Conservation (phyloP, 805 yeast genomes). For the Cyberlindnera xishuangbannaensis region DNA sequence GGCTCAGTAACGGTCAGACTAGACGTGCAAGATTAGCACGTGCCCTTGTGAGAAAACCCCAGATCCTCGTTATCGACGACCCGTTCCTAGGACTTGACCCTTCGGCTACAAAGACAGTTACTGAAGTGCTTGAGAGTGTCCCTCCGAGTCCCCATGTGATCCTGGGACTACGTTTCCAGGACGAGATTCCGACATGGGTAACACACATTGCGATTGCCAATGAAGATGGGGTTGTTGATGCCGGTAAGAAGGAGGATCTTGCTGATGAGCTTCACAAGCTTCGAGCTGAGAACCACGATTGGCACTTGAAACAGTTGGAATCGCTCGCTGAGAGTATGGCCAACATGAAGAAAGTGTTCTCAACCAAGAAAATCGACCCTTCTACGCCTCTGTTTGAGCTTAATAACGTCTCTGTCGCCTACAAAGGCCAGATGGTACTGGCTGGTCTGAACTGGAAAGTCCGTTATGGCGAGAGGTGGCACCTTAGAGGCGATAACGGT, state of each 20-base stretch:
- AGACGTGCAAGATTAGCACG: conserved; percentile 85
- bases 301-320: conserved; percentile 10
- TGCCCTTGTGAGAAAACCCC: conserved; percentile 60
- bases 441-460: conserved; percentile 61
- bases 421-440: conserved; percentile 57
- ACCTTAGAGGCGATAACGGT: conserved; percentile 84
- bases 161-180: conserved; percentile 74
- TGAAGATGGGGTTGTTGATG: conserved; percentile 42
- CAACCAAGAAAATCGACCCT: conserved; percentile 9
- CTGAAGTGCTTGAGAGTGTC: conserved; percentile 41
- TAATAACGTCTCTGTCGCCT: conserved; percentile 56
- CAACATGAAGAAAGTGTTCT: conserved; percentile 16
- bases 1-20: conserved; percentile 89
- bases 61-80: conserved; percentile 73
- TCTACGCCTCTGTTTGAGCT: conserved; percentile 40
- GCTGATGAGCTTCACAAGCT: conserved; percentile 19
- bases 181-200: conserved; percentile 74
- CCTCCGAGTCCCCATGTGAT: conserved; percentile 51
- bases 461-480: conserved; percentile 75
- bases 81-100: conserved; percentile 93
- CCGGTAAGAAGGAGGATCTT: conserved; percentile 39
- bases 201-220: conserved; percentile 63
- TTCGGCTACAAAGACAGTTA: conserved; percentile 53
- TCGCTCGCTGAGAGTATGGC: conserved; percentile 14
- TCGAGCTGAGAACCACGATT: conserved; percentile 16